A percentile compares a stretch with the other conserved stretches of the same genome.
Conservation (phyloP, 202 grass and related monocot species). For the Setaria italica region DNA sequence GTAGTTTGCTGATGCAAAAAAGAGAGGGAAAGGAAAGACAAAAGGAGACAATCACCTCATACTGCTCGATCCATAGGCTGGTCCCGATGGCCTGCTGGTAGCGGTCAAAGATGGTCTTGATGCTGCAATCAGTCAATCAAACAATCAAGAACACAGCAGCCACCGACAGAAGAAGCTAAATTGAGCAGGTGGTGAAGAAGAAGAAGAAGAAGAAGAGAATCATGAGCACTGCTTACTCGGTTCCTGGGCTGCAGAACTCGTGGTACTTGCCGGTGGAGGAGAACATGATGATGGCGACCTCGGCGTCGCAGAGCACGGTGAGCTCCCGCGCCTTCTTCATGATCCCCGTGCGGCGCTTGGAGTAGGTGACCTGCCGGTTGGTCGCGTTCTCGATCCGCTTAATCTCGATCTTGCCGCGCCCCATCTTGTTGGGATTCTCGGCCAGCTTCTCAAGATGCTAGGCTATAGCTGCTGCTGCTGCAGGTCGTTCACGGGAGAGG, state of each 20-base stretch:
- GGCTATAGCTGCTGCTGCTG: neutral
- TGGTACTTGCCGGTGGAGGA: conserved; percentile 94
- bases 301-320: conserved; percentile 92
- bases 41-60: conserved; percentile 53
- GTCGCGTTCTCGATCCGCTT: conserved; percentile 96
- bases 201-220: too few relatives aligned
- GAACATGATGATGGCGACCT: conserved; percentile 98
- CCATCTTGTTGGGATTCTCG: conserved; percentile 52
- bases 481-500: neutral
- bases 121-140: conserved; percentile 43
- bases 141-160: neutral
- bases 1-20: neutral
- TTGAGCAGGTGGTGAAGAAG: neutral
- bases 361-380: conserved; percentile 92
- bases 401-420: conserved; percentile 94
- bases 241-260: conserved; percentile 88
- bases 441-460: neutral
- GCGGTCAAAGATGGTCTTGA: conserved; percentile 86
- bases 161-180: neutral
- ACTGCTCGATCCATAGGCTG: conserved; percentile 88
- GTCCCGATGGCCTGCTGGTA: conserved; percentile 79
- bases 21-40: neutral
- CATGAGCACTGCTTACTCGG: conserved; percentile 52
- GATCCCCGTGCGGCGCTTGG: conserved; percentile 86
- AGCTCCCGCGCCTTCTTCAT: conserved; percentile 96